Conservation (phyloP, 2,329 filamentous ascomycete genomes). For the Botrytis pseudocinerea region DNA sequence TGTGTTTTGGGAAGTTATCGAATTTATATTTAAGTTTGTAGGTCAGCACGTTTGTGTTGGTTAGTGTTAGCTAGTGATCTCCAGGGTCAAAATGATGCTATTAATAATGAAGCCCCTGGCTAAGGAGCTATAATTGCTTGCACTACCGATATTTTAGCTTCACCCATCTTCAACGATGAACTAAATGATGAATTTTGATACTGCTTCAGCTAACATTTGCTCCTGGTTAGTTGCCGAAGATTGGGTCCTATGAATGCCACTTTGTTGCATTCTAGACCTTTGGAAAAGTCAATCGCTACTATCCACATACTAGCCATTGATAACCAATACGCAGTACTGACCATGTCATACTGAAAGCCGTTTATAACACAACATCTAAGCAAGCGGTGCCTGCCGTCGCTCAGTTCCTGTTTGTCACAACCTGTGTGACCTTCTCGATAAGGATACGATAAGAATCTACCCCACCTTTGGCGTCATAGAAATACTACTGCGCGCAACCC, state of each 20-base stretch:
- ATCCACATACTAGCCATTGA: background rate
- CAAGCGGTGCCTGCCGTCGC: background rate
- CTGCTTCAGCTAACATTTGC: background rate
- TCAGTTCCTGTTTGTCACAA: slow-evolving; percentile 10
- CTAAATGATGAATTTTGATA: background rate
- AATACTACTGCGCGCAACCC: background rate
- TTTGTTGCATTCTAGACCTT: too few species aligned
- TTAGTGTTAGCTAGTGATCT: background rate
- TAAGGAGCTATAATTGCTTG: background rate
- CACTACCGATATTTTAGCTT: background rate
- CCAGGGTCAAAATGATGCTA: background rate
- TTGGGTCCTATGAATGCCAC: background rate
- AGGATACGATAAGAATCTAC: slow-evolving; percentile 7
- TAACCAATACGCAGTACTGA: background rate
- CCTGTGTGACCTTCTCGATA: background rate
- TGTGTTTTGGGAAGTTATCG: background rate
- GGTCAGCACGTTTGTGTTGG: background rate
- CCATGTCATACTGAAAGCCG: background rate
- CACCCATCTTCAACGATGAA: background rate
- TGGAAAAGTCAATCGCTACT: background rate
- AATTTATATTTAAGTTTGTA: background rate
- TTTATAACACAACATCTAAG: background rate
- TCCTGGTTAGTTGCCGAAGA: background rate
- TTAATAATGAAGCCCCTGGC: background rate
- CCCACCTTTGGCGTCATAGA: background rate